Evolutionary conservation across 768 basidiomycete genomes (phyloP), one percentile per base, ranked within the genome.

Genomic region (Hypholoma sublateritium): DNA sequence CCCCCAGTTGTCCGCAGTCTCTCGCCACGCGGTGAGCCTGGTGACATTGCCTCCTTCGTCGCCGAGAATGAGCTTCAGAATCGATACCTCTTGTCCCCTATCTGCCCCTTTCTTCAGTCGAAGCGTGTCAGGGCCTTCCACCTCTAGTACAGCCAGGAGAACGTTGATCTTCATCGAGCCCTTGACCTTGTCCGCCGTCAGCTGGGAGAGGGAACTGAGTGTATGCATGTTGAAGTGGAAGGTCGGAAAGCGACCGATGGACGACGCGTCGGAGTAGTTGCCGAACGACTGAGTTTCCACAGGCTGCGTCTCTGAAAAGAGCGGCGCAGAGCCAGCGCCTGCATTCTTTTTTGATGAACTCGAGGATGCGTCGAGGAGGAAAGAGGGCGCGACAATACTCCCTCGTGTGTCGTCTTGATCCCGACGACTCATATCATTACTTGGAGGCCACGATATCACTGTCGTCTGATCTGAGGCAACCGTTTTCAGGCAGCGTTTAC

Each of bases 21-120:
- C 86, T 53, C 90, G 75, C 91, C 91, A 93, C 12, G 86, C 90
- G 4, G 87, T 88, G 16, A 93, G 68, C 70, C 86, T 90, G 64
- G 83, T 83, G 6, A 92, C 78, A 1, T 71, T 77, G 1, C 87
- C 86, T 25, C 81, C 81, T 52, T 91, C 88, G 62, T 92, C 89
- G 9, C 88, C 87, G 22, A 93, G 69, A 46, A 93, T 82, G 64
- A 91, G 74, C 64, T 84, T 88, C 25, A 93, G 69, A 42, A 93
- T 66, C 0, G 80, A 81, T 0, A 91, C 81, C 57, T 88, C 82
- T 56, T 82, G 84, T 7, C 90, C 91, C 4, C 86, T 84, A 53
- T 91, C 87, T 4, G 64, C 63, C 0, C 91, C 91, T 50, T 82
- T 86, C 69, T 88, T 91, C 36, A 89, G 75, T 22, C 72, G 77